Conservation (phyloP, 1,139 yeast species). For the Nakaseomyces kungkrabaensis region DNA sequence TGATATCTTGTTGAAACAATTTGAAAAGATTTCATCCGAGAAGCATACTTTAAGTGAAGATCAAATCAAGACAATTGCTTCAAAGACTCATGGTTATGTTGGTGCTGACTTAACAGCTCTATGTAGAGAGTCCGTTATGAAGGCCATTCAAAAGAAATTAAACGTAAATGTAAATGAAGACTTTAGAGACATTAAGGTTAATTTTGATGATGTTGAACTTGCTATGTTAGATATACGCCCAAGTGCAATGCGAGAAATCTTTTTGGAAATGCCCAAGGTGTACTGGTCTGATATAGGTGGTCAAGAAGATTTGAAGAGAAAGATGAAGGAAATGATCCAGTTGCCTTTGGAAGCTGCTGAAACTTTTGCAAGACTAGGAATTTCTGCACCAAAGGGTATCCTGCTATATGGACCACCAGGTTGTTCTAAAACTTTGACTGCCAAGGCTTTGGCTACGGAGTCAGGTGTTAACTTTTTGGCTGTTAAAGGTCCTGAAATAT, state of each 20-base stretch:
- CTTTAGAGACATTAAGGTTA: slow-evolving; percentile 33
- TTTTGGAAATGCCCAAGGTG: slow-evolving; percentile 88
- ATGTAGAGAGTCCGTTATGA: slow-evolving; percentile 81
- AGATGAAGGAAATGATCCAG: slow-evolving; percentile 81
- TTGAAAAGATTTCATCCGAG: slow-evolving; percentile 44
- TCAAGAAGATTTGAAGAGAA: slow-evolving; percentile 68
- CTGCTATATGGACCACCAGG: slow-evolving; percentile 94
- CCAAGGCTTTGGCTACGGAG: slow-evolving; percentile 91
- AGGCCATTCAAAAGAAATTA: slow-evolving; percentile 58
- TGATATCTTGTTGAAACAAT: slow-evolving; percentile 54
- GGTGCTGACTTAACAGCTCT: slow-evolving; percentile 88
- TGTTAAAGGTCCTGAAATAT: slow-evolving; percentile 91
- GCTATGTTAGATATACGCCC: slow-evolving; percentile 79
- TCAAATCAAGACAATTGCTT: slow-evolving; percentile 50
- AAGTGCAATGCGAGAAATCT: slow-evolving; percentile 93
- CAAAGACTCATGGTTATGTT: slow-evolving; percentile 63
- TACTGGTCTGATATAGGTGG: slow-evolving; percentile 96
- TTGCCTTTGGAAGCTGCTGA: slow-evolving; percentile 80
- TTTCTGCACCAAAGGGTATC: slow-evolving; percentile 86
- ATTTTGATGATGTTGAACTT: slow-evolving; percentile 45
- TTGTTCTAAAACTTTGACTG: slow-evolving; percentile 87
- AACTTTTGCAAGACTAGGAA: slow-evolving; percentile 66
- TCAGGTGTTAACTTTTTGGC: slow-evolving; percentile 88
- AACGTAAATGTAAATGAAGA: slow-evolving; percentile 21
- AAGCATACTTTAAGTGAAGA: slow-evolving; percentile 47